Evolutionary conservation across 345 rosid genomes (phyloP).

Genomic region (Corchorus capsularis): DNA sequence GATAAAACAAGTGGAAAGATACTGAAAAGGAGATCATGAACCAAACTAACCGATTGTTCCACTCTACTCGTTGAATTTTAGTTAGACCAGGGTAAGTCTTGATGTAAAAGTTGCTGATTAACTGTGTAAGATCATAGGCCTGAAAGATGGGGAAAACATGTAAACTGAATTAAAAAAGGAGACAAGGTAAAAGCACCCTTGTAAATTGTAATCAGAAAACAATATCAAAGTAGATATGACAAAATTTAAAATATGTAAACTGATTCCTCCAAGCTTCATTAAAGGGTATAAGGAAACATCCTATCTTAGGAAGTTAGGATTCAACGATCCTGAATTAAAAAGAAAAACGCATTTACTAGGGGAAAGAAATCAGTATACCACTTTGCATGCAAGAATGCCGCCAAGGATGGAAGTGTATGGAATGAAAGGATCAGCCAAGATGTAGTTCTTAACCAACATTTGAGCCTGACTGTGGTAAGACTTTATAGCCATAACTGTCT

Average conservation of each 20-base stretch:
- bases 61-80: constrained; percentile 64
- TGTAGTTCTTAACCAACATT: constrained; percentile 56
- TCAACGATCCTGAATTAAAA: constrained; percentile 6
- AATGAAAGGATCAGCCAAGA: constrained; percentile 62
- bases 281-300: not conserved
- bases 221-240: not conserved
- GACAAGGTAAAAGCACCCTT: not conserved
- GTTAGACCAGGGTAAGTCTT: constrained; percentile 62
- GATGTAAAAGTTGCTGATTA: constrained; percentile 58
- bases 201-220: not conserved
- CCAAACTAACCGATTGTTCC: constrained; percentile 76
- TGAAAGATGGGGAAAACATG: constrained; percentile 21
- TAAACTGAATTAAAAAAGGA: not conserved
- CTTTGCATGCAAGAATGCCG: constrained; percentile 77
- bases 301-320: not conserved
- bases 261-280: not conserved
- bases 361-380: constrained; percentile 47
- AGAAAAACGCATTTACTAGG: not conserved
- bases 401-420: constrained; percentile 75
- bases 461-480: constrained; percentile 73
- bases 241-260: not conserved
- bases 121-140: constrained; percentile 69
- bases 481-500: constrained; percentile 52
- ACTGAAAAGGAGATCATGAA: constrained; percentile 13
- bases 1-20: not conserved